A percentile compares a stretch with the other conserved stretches of the same genome.
phyloP scores from a whole-genome alignment of 306 rosid genomes.

The Malus fusca region DNA sequence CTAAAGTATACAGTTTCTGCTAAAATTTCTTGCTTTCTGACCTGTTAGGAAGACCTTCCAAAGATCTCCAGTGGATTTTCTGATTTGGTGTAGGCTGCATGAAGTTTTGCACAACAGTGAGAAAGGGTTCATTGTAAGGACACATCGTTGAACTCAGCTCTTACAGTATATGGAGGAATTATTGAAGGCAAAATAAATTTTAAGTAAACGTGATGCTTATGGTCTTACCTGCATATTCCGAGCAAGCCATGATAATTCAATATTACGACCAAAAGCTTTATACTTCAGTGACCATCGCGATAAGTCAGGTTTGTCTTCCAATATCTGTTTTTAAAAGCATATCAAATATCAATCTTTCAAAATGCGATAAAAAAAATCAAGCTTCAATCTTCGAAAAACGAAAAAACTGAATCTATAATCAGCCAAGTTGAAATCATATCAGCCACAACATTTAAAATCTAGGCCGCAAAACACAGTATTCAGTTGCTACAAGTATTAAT shows the following conservation, averaged over 20 bases:
- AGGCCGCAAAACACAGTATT: background rate
- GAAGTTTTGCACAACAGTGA: constrained; percentile 20
- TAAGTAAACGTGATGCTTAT: background rate
- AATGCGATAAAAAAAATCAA: background rate
- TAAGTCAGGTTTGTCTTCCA: constrained; percentile 78
- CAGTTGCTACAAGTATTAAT: background rate
- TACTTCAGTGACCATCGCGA: constrained; percentile 95
- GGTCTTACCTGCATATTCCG: constrained; percentile 83
- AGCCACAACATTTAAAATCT: background rate
- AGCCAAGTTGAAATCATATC: background rate
- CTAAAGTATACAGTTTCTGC: constrained; percentile 6
- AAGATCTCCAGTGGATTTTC: constrained; percentile 92
- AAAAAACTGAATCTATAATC: background rate
- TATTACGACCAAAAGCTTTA: constrained; percentile 72
- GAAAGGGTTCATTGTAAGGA: constrained; percentile 9
- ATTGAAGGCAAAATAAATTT: background rate
- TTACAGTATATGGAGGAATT: background rate
- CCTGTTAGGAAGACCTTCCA: constrained; percentile 97
- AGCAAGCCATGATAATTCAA: constrained; percentile 92
- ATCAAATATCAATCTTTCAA: background rate
- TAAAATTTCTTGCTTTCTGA: constrained; percentile 10
- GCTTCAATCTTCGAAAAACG: background rate
- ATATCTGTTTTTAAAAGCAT: constrained; percentile 31
- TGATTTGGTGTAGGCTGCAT: constrained; percentile 89
- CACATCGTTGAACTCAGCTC: background rate